Base-by-base conservation (phyloP, 139 green algal genomes). In the Edaphochlamys debaryana region DNA sequence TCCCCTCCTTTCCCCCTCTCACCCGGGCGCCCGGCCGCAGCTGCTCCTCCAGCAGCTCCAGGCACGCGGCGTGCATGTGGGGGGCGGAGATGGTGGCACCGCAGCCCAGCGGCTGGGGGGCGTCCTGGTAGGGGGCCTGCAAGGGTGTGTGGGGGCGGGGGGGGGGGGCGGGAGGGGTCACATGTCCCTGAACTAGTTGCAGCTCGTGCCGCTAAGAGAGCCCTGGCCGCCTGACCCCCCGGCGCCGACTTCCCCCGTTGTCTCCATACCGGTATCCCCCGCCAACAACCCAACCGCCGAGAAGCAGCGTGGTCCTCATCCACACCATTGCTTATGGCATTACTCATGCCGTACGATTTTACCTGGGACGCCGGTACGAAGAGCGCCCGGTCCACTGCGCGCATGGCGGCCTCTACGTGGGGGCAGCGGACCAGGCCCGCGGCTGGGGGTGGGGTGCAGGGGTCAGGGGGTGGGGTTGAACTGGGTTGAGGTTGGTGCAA, bases 51-150 rank as follows among this genome's bases (percentile, higher is more conserved):
- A 98, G 91, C 42, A 97, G 68, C 69, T 97, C 91, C 71, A 99
- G 88, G 62, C 89, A 95, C 36, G 89, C 84, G 27, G 93, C 96
- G 85, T 99, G 96, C 96, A 98, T 98, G 91, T 98, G 96, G 2
- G 96, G 96, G 23, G 96, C 96, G 29, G 84, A 94, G 74, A 98
- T 87, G 67, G 82, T 87, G 48, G 73, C 82, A 32, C 82, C 82
- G 71, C 73, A 45, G 41, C 60, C 60, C 58, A 81, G 60, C 30
- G 62, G 75, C 75, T 81, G 75, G 3, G 75, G 75, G 27, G 60
- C 41, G 75, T 81, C 75, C 60, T 71, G 75, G 62, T 81, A 81
- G 75, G 75, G 60, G 2, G 20, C 20, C 60, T 81, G 75, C 25
- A 60, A 6, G 19, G 56, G 17, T 8, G 56, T 2, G 23, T 25